Evolutionary conservation across 441 rosid species (phyloP).

Genomic region (Euphorbia schlechtendalii): DNA sequence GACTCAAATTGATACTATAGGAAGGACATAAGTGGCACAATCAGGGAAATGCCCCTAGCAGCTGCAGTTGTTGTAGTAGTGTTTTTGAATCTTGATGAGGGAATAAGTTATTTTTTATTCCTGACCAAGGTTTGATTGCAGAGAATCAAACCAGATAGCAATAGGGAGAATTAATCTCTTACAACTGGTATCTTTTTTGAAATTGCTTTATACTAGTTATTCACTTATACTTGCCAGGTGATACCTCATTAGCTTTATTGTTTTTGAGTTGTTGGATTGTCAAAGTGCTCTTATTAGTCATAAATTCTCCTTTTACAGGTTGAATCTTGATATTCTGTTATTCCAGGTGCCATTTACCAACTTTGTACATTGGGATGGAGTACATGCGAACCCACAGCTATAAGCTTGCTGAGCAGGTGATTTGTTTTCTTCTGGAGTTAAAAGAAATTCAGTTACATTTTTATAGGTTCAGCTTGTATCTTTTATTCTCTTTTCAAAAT

Average conservation of each 20-base stretch:
- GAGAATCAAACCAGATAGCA: background rate
- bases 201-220: background rate
- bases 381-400: constrained; percentile 96
- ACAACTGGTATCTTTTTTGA: background rate
- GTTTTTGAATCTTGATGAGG: background rate
- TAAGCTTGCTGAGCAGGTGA: constrained; percentile 97
- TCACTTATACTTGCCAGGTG: background rate
- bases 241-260: background rate
- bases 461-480: background rate
- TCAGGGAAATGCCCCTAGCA: background rate
- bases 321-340: constrained; percentile 72
- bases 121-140: background rate
- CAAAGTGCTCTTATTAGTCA: constrained; percentile 43
- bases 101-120: background rate
- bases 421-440: constrained; percentile 14
- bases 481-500: background rate
- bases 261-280: constrained; percentile 16
- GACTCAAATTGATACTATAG: no score
- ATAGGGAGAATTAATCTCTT: background rate
- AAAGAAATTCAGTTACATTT: constrained; percentile 7
- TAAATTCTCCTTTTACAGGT: constrained; percentile 53
- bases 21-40: background rate
- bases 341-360: constrained; percentile 98
- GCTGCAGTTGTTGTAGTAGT: background rate
- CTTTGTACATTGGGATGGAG: constrained; percentile 97